phyloP scores from a whole-genome alignment of 225 moss, liverwort and hornwort genomes.

The Ulota crispa region DNA sequence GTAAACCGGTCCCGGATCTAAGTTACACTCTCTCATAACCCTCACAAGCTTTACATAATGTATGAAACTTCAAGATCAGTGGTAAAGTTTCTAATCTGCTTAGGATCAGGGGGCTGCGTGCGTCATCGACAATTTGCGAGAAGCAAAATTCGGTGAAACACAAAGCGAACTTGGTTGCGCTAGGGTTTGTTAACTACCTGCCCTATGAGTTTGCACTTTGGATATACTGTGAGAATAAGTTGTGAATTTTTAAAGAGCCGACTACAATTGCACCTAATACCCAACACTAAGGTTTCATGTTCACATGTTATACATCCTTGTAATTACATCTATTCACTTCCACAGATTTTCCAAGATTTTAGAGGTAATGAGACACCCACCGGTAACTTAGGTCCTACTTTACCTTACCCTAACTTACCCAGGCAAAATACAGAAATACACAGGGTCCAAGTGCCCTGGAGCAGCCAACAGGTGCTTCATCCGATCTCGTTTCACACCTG shows the following conservation, averaged over 20 bases:
- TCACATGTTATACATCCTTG: too few relatives aligned
- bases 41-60: slow-evolving; percentile 1
- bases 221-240: too few relatives aligned
- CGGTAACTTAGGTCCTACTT: slow-evolving; percentile 14
- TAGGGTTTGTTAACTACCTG: slow-evolving; percentile 37
- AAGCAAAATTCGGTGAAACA: not conserved
- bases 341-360: too few relatives aligned
- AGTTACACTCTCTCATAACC: not conserved
- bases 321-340: too few relatives aligned
- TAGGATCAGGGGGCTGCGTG: not conserved
- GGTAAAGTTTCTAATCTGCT: not conserved
- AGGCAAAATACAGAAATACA: not conserved
- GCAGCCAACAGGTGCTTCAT: slow-evolving; percentile 27
- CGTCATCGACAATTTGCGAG: slow-evolving; percentile 1
- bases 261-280: too few relatives aligned
- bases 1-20: slow-evolving; percentile 4
- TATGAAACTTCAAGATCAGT: not conserved
- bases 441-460: slow-evolving; percentile 17
- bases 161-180: not conserved
- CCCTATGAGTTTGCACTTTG: too few relatives aligned
- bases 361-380: too few relatives aligned
- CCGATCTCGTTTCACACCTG: slow-evolving; percentile 26
- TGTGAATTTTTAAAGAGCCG: too few relatives aligned
- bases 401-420: not conserved
- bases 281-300: too few relatives aligned